Conservation (phyloP, 2,329 filamentous ascomycete species). For the Xylogone sp. region DNA sequence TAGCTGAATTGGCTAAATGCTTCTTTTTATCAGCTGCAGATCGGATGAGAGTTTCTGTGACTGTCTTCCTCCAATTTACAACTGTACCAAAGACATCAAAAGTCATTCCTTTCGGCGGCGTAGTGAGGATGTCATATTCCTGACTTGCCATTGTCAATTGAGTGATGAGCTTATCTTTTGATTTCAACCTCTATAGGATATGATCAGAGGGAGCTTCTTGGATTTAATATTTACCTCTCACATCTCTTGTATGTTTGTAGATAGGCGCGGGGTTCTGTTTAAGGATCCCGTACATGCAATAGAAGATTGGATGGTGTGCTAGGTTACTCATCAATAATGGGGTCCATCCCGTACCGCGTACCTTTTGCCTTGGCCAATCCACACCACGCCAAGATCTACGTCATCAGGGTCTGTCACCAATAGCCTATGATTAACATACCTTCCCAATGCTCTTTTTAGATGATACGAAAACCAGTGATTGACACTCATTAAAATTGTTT, state of each 20-base stretch:
- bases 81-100: constrained; percentile 80
- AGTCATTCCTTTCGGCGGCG: constrained; percentile 52
- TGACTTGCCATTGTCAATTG: constrained; percentile 8
- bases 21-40: constrained; percentile 46
- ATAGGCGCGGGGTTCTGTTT: too few species aligned
- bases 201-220: too few species aligned
- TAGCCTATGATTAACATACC: background rate
- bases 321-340: too few species aligned
- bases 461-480: background rate
- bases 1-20: constrained; percentile 41
- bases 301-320: too few species aligned
- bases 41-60: constrained; percentile 54
- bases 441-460: background rate
- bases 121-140: constrained; percentile 14
- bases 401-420: background rate
- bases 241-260: too few species aligned
- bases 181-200: too few species aligned
- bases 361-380: background rate
- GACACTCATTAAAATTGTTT: background rate
- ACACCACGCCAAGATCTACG: background rate
- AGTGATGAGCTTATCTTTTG: background rate
- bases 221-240: too few species aligned
- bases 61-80: constrained; percentile 71
- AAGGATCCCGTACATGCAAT: too few species aligned
- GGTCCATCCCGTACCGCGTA: background rate